Conservation (phyloP, 257 asterid species). For the Solanum lignicaule region DNA sequence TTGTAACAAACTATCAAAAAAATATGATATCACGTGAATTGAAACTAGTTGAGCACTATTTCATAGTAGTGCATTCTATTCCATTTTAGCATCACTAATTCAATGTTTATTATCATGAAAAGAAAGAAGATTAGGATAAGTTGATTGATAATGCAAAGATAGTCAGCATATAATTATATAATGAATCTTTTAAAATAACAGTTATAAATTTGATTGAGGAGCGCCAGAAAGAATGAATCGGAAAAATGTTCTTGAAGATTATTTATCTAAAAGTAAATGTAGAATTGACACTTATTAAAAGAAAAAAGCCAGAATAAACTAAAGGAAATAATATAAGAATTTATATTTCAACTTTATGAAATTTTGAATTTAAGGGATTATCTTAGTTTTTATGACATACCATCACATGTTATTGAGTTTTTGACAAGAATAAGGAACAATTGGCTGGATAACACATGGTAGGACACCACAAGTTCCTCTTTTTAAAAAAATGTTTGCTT, state of each 20-base stretch:
- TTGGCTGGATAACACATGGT: background rate
- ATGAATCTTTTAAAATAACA: background rate
- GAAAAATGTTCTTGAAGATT: background rate
- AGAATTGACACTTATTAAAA: background rate
- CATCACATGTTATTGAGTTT: background rate
- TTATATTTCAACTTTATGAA: background rate
- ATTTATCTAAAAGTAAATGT: background rate
- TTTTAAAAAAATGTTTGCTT: background rate
- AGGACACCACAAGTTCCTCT: background rate
- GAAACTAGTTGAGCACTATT: background rate
- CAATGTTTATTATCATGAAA: background rate
- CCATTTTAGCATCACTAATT: background rate
- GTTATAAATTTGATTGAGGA: background rate
- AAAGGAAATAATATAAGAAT: background rate
- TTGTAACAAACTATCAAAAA: background rate
- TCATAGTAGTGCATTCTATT: background rate
- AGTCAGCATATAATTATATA: background rate
- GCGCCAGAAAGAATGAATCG: background rate
- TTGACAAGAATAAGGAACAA: background rate
- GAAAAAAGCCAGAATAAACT: background rate
- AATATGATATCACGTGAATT: background rate
- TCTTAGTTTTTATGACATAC: background rate
- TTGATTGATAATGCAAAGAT: background rate
- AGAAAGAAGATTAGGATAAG: background rate
- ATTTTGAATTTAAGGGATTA: background rate